Percentiles rank a stretch among this genome's conserved stretches.
Conservation (phyloP, 2,329 filamentous ascomycete species). For the Nemania bipapillata region DNA sequence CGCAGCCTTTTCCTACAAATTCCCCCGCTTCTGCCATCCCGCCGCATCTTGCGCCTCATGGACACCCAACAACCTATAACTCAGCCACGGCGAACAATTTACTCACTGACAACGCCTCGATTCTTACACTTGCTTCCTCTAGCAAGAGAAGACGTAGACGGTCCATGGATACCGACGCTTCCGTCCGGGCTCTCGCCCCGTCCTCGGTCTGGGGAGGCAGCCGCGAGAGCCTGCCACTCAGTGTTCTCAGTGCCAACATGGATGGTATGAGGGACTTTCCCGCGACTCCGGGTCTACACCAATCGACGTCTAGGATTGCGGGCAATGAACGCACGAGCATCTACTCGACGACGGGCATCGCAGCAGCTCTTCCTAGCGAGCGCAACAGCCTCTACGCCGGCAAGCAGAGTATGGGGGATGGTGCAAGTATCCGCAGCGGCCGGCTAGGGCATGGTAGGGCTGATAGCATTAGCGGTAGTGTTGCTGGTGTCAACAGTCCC, state of each 20-base stretch:
- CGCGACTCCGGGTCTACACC: constrained; percentile 64
- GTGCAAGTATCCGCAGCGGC: constrained; percentile 81
- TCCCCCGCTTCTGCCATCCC: constrained; percentile 78
- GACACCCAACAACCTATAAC: constrained; percentile 76
- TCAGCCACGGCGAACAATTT: constrained; percentile 85
- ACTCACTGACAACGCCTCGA: constrained; percentile 85
- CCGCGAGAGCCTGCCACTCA: constrained; percentile 81
- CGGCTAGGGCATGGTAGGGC: constrained; percentile 79
- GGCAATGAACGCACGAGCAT: constrained; percentile 77
- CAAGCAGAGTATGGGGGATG: constrained; percentile 71
- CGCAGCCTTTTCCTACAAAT: constrained; percentile 71
- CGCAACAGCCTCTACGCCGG: constrained; percentile 81
- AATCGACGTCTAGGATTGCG: constrained; percentile 55
- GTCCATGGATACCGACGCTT: constrained; percentile 86
- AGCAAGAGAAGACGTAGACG: constrained; percentile 80
- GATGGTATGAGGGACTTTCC: constrained; percentile 60
- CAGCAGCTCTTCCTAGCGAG: constrained; percentile 75
- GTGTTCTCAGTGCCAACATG: constrained; percentile 78
- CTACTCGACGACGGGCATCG: constrained; percentile 78
- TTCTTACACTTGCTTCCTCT: constrained; percentile 84
- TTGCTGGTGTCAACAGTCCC: constrained; percentile 70
- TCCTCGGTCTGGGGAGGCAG: constrained; percentile 85
- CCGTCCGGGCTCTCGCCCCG: constrained; percentile 83
- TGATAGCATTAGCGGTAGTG: constrained; percentile 83
- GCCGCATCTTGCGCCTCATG: constrained; percentile 67